Evolutionary conservation across 345 rosid genomes (phyloP).

Genomic region (Clausena lansium): DNA sequence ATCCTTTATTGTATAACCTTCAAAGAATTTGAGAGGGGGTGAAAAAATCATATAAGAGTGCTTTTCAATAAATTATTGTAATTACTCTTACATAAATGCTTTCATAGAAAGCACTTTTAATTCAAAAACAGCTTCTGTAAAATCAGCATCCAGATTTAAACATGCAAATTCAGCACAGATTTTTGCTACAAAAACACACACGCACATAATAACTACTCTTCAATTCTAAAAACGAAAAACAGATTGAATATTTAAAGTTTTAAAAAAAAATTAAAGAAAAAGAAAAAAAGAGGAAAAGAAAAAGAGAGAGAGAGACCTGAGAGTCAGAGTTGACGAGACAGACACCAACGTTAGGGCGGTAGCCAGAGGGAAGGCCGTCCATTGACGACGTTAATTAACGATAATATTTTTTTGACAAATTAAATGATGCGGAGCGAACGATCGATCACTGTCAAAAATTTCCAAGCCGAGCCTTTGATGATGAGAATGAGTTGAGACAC

Average conservation of each 20-base stretch:
- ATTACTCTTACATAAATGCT: too few species aligned
- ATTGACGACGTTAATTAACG: slow-evolving; percentile 19
- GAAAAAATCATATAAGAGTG: background rate
- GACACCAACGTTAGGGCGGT: slow-evolving; percentile 98
- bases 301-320: slow-evolving; percentile 44
- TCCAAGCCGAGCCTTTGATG: background rate
- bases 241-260: background rate
- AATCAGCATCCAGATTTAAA: background rate
- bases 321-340: slow-evolving; percentile 87
- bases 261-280: background rate
- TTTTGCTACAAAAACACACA: background rate
- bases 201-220: too few species aligned
- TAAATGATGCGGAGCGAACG: background rate
- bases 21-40: too few species aligned
- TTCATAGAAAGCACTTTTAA: too few species aligned
- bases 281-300: background rate
- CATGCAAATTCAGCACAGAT: background rate
- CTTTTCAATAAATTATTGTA: too few species aligned
- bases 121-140: too few species aligned
- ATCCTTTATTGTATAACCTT: background rate
- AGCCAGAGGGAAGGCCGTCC: slow-evolving; percentile 93
- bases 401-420: background rate
- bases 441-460: slow-evolving; percentile 8
- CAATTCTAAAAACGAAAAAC: background rate
- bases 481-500: background rate